Evolutionary conservation across 805 yeast genomes (phyloP).

Genomic region (Lachancea dasiensis): DNA sequence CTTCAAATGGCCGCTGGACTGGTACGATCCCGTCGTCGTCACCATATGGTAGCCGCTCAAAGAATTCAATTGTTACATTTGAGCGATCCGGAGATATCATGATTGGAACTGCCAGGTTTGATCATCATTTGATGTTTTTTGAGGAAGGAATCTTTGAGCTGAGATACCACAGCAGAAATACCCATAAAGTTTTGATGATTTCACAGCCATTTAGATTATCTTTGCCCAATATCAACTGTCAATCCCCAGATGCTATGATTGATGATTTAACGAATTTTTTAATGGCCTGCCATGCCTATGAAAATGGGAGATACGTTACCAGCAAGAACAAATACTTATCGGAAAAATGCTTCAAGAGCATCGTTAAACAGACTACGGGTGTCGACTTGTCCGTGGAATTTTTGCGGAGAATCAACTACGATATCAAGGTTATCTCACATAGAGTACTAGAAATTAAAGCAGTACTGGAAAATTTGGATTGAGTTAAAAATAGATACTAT

Average conservation of each 20-base stretch:
- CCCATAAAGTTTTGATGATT: constrained; percentile 63
- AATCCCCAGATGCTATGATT: constrained; percentile 25
- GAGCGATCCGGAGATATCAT: constrained; percentile 13
- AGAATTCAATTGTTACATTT: constrained; percentile 11
- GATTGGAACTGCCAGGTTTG: constrained; percentile 46
- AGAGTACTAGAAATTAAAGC: constrained; percentile 26
- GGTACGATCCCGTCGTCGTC: constrained; percentile 38
- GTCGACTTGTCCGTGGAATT: constrained; percentile 34
- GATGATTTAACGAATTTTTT: constrained; percentile 20
- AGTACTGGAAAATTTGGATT: constrained; percentile 24
- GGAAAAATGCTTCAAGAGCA: constrained; percentile 22
- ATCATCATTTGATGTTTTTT: constrained; percentile 46
- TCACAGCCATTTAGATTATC: constrained; percentile 62
- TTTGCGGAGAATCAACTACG: constrained; percentile 28
- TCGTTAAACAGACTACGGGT: constrained; percentile 31
- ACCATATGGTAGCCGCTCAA: constrained; percentile 18
- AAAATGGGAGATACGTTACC: constrained; percentile 21
- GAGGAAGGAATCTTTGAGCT: constrained; percentile 70
- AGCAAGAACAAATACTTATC: constrained; percentile 22
- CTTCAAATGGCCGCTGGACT: constrained; percentile 64
- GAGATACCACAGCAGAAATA: constrained; percentile 59
- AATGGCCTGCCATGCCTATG: constrained; percentile 18
- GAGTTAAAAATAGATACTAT: constrained; percentile 5
- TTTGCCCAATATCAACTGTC: constrained; percentile 32
- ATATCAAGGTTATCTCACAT: constrained; percentile 23